phyloP scores from a whole-genome alignment of 2,329 filamentous ascomycete species.

The Erysiphe pulchra region DNA sequence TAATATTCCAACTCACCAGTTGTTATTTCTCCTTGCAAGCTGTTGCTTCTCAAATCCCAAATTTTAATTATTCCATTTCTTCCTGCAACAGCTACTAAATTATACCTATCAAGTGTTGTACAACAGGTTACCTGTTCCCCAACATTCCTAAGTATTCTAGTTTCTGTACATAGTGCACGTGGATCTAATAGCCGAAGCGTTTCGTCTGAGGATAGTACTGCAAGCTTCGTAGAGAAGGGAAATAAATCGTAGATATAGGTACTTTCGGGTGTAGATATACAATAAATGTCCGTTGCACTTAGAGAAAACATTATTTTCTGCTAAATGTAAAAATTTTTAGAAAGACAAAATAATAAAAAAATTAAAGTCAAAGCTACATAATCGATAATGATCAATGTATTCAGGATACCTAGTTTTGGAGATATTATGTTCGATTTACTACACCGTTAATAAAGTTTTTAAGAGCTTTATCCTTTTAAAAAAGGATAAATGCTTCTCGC shows the following conservation, averaged over 20 bases:
- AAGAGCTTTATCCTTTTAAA: no score
- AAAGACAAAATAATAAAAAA: no score
- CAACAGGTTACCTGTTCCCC: conserved; percentile 12
- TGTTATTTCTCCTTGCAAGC: conserved; percentile 17
- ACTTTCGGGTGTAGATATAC: conserved; percentile 8
- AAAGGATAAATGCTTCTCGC: no score
- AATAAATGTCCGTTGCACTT: conserved; percentile 6
- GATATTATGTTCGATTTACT: no score
- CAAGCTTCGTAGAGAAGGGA: conserved; percentile 9
- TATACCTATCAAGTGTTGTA: conserved; percentile 15
- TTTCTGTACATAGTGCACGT: conserved; percentile 25
- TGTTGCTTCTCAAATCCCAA: conserved; percentile 34
- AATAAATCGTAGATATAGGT: conserved; percentile 21
- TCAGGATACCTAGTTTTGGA: no score
- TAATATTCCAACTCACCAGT: conserved; percentile 10
- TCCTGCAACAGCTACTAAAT: conserved; percentile 33
- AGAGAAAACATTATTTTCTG: conserved; percentile 12
- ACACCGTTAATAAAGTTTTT: no score
- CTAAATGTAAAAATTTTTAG: neutral
- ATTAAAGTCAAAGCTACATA: no score
- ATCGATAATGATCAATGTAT: no score
- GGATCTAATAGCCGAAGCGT: conserved; percentile 40
- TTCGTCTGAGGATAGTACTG: conserved; percentile 41
- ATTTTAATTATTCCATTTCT: conserved; percentile 41
- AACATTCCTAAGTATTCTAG: conserved; percentile 35